Evolutionary conservation across 768 basidiomycete genomes (phyloP).

Genomic region (Serendipita indica): DNA sequence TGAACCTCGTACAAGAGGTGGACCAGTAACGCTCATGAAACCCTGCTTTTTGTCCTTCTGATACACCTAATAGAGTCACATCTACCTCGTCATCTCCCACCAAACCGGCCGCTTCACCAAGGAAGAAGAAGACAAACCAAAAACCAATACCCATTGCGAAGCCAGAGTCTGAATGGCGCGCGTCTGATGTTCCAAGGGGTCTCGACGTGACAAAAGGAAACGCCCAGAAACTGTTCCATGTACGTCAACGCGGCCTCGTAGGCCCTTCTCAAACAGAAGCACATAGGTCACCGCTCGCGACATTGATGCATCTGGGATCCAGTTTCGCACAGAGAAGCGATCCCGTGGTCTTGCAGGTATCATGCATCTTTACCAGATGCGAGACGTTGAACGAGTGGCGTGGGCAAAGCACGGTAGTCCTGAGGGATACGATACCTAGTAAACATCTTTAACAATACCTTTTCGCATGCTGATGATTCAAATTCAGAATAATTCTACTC

Average conservation of each 20-base stretch:
- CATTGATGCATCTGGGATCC: neutral
- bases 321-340: neutral
- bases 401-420: constrained; percentile 21
- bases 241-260: neutral
- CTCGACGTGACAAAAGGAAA: neutral
- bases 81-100: too few relatives aligned
- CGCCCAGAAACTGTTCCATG: constrained; percentile 3
- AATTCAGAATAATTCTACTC: neutral
- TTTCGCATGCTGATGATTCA: neutral
- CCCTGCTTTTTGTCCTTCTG: too few relatives aligned
- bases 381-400: constrained; percentile 18
- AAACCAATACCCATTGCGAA: neutral
- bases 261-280: constrained; percentile 12
- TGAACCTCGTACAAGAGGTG: too few relatives aligned
- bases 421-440: constrained; percentile 17
- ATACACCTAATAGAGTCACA: too few relatives aligned
- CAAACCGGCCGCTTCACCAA: neutral
- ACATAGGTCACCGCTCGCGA: neutral
- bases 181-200: neutral
- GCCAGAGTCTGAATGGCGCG: neutral
- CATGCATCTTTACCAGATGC: neutral
- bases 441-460: constrained; percentile 13
- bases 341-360: neutral
- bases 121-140: neutral
- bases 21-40: too few relatives aligned